Evolutionary conservation across 2,329 filamentous ascomycete genomes (phyloP), one percentile per base, ranked within the genome.

Genomic region (Fusarium globosum): DNA sequence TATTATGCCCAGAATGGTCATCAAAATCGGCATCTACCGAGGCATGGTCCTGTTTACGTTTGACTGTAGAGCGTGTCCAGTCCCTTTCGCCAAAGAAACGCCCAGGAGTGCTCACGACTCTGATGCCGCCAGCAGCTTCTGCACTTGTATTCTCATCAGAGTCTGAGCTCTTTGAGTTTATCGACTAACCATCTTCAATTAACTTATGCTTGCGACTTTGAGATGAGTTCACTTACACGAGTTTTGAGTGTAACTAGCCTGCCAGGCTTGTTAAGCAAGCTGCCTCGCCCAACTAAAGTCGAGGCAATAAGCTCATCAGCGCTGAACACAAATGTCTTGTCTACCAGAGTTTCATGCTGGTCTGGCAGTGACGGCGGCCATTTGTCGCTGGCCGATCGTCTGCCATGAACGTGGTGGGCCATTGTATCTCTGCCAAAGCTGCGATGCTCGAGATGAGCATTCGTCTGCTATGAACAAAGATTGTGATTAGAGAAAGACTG

Each of bases 111-210:
- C 53, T 56, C 38, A 56, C 10, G 12, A 56, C 53, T 21, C 53
- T 56, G 2, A 56, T 56, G 12, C 38, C 38, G 0, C 21, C 53
- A 23, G 3, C 8, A 43, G 53, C 16, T 7, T 56, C 53, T 12
- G 38, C 38, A 0, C 5, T 4, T 9, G 38, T 33, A 1, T 23
- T 56, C 1, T 56, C 52, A 56, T 56, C 52, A 43, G 52, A 56
- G 38, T 56, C 52, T 43, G 52, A 56, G 38, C 52, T 56, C 52
- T 56, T 56, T 56, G 52, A 56, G 15, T 38, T 56, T 33, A 56
- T 56, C 15, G 52, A 56, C 52, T 56, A 0, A 2, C 2, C 0
- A 15, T 14, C 2, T 14, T 8, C 52, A 20, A 33, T 56, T 33
- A 56, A 23, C 23, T 56, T 23, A 43, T 33, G 26, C 20, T 15